Percentiles rank a stretch among this genome's conserved stretches.
Evolutionary conservation across 495 filamentous ascomycete genomes (phyloP).

Genomic region (Physcia stellaris): DNA sequence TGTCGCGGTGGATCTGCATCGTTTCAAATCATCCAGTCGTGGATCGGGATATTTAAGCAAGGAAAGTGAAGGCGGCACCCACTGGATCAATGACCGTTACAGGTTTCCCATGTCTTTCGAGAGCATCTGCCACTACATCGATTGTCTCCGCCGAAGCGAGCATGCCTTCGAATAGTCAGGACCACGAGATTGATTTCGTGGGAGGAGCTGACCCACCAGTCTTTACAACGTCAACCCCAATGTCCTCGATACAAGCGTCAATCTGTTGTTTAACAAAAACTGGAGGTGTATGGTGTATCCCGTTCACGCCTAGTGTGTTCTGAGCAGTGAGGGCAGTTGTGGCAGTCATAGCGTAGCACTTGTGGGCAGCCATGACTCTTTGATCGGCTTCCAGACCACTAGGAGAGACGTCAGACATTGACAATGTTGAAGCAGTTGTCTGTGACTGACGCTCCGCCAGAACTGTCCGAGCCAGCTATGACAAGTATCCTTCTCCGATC

Average conservation of each 20-base stretch:
- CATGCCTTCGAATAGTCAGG: conserved; percentile 50
- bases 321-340: conserved; percentile 92
- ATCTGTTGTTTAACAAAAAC: conserved; percentile 76
- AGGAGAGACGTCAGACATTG: conserved; percentile 5
- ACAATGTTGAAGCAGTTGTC: background rate
- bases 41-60: background rate
- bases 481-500: conserved; percentile 49
- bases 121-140: conserved; percentile 53
- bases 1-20: too few relatives aligned
- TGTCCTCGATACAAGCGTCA: conserved; percentile 65
- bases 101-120: conserved; percentile 46
- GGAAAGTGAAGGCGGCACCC: conserved; percentile 12
- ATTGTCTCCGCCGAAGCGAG: conserved; percentile 69
- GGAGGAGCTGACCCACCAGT: conserved; percentile 43
- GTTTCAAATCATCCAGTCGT: background rate
- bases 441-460: conserved; percentile 66
- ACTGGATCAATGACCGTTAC: conserved; percentile 74
- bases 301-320: conserved; percentile 74
- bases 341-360: conserved; percentile 91
- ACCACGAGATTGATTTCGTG: background rate
- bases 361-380: conserved; percentile 82
- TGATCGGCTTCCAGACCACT: conserved; percentile 97
- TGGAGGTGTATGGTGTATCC: conserved; percentile 65
- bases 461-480: conserved; percentile 78
- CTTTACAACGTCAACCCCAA: conserved; percentile 84